phyloP scores from a whole-genome alignment of 768 basidiomycete genomes.

The Boletus rex-veris region DNA sequence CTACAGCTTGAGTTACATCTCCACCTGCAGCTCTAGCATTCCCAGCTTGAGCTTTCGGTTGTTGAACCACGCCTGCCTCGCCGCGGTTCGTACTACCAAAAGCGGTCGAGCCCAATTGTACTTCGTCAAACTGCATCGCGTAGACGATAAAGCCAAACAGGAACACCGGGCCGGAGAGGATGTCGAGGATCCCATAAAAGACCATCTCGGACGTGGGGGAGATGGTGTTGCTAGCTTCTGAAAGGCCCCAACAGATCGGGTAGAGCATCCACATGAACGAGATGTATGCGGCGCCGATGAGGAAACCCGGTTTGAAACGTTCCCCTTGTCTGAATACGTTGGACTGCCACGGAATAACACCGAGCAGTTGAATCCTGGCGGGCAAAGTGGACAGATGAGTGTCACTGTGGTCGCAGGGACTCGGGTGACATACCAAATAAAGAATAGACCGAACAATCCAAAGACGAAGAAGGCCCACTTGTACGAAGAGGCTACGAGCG shows the following conservation, averaged over 20 bases:
- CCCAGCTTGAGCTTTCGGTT: too few relatives aligned
- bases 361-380: slow-evolving; percentile 30
- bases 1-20: too few relatives aligned
- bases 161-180: slow-evolving; percentile 38
- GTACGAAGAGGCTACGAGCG: slow-evolving; percentile 47
- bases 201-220: slow-evolving; percentile 50
- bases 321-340: slow-evolving; percentile 23
- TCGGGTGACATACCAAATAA: slow-evolving; percentile 40
- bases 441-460: slow-evolving; percentile 45
- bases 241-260: slow-evolving; percentile 55
- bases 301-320: slow-evolving; percentile 27
- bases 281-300: slow-evolving; percentile 40
- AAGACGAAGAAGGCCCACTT: slow-evolving; percentile 53
- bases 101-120: background rate
- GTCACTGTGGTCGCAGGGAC: background rate
- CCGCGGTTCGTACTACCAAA: slow-evolving; percentile 7
- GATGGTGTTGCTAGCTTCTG: slow-evolving; percentile 52
- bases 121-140: background rate
- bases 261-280: slow-evolving; percentile 57
- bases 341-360: slow-evolving; percentile 11
- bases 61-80: background rate
- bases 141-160: slow-evolving; percentile 31
- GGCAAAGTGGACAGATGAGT: background rate
- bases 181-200: slow-evolving; percentile 49
- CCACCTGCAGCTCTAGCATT: too few relatives aligned